Base-by-base conservation (phyloP, 2,329 filamentous ascomycete genomes). In the Clonostachys byssicola region DNA sequence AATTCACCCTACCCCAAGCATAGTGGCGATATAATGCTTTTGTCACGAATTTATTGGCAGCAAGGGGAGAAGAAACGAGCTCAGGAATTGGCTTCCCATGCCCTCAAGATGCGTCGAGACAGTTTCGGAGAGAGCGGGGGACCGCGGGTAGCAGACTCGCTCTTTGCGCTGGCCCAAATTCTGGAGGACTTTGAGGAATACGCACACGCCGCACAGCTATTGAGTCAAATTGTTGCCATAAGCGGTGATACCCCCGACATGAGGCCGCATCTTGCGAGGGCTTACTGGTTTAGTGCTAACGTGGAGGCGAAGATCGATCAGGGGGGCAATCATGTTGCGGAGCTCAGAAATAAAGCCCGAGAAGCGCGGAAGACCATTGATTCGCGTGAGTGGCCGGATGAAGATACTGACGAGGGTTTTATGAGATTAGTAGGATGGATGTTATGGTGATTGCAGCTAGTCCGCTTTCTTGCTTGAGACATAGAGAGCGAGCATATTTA, bases 1-100 rank as follows among this genome's bases (percentile, higher is more conserved):
- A 44, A 12, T 12, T 44, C 43, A 6, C 10, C 5, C 12, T 36
- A 44, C 30, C 43, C 43, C 5, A 44, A 44, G 17, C 43, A 44
- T 20, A 44, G 43, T 13, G 43, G 43, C 12, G 43, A 44, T n/a
- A 44, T 44, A 2, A 44, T 44, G 43, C 43, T 44, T 18, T 34
- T 44, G 6, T 33, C 43, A 8, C 23, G 43, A 16, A 44, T 44
- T 13, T 20, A 23, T 23, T 35, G 43, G 43, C 5, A 5, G 10
- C 34, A 35, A n/a, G 43, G 20, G 5, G 5, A 44, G 10, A 44
- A 18, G 18, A 23, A 14, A 10, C 7, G 23, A 14, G n/a, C 40
- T 13, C 6, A 42, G 17, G 18, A 20, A 23, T 5, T 42, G 6
- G 13, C 20, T 8, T 42, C 40, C 10, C 40, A 23, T 23, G 20